Conservation (phyloP, 176 grass and related monocot genomes). For the Triticum monococcum region DNA sequence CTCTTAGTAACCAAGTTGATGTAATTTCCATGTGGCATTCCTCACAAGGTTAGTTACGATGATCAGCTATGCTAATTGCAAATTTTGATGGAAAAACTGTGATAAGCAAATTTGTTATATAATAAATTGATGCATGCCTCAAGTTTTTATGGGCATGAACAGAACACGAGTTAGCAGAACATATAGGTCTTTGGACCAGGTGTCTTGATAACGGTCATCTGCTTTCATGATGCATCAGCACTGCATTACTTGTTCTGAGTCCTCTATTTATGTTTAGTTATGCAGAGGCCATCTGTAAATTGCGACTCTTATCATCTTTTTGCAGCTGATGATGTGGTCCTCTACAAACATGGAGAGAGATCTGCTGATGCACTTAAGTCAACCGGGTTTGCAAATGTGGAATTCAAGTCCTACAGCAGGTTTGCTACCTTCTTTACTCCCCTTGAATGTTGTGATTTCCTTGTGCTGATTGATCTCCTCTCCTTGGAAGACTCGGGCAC, state of each 20-base stretch:
- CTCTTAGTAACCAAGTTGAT: background rate
- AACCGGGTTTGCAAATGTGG: conserved; percentile 70
- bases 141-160: background rate
- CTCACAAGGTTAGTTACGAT: background rate
- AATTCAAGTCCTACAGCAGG: conserved; percentile 88
- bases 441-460: background rate
- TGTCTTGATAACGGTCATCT: background rate
- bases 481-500: conserved; percentile 79
- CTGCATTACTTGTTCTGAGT: background rate
- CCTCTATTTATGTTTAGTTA: background rate
- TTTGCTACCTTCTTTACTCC: conserved; percentile 24
- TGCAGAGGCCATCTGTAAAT: background rate
- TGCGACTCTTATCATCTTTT: conserved; percentile 18
- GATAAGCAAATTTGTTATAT: background rate
- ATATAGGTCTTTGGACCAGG: background rate
- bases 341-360: conserved; percentile 83
- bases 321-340: conserved; percentile 89
- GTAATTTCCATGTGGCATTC: background rate
- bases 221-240: conserved; percentile 21
- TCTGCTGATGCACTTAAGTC: conserved; percentile 73
- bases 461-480: background rate
- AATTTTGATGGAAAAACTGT: background rate
- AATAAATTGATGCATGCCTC: background rate
- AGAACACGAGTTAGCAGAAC: background rate
- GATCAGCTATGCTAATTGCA: background rate